These are phyloP conservation scores for Pholiota adiposa DNA, from an alignment of 1,284 basidiomycete species.

Conservation along the genomic window DNA sequence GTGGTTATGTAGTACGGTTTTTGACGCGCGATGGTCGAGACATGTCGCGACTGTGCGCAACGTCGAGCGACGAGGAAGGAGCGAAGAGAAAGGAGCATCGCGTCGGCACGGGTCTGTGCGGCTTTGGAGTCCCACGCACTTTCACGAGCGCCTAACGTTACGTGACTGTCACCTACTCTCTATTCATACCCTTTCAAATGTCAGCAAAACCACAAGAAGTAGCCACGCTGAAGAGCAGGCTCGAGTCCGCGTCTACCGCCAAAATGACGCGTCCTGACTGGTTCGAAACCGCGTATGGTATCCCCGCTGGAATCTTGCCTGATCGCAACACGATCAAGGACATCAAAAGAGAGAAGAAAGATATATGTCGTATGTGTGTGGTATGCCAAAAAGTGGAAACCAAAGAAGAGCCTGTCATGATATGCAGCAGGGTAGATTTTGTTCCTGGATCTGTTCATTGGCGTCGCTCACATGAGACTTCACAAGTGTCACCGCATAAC, in stretches of 20 bases:
- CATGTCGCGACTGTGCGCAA: background rate
- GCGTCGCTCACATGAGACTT: too few species aligned
- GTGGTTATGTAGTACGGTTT: slow-evolving; percentile 47
- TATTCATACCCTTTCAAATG: background rate
- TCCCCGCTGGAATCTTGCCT: background rate
- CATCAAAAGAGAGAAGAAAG: background rate
- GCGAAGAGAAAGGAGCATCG: background rate
- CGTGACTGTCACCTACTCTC: too few species aligned
- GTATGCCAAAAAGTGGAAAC: background rate
- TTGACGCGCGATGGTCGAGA: background rate
- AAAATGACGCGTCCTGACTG: background rate
- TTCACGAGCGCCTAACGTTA: too few species aligned
- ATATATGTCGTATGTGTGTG: background rate
- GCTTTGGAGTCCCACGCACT: too few species aligned
- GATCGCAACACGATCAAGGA: background rate
- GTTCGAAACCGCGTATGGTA: background rate
- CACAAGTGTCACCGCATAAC: too few species aligned
- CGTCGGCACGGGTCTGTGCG: too few species aligned
- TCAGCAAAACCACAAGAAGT: background rate
- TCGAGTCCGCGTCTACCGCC: background rate
- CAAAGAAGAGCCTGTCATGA: background rate
- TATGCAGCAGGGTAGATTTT: too few species aligned
- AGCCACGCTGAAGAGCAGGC: background rate
- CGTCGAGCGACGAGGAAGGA: background rate
- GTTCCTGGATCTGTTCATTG: too few species aligned